Base-by-base conservation (phyloP, 768 basidiomycete genomes). In the Lactifluus piperatus region DNA sequence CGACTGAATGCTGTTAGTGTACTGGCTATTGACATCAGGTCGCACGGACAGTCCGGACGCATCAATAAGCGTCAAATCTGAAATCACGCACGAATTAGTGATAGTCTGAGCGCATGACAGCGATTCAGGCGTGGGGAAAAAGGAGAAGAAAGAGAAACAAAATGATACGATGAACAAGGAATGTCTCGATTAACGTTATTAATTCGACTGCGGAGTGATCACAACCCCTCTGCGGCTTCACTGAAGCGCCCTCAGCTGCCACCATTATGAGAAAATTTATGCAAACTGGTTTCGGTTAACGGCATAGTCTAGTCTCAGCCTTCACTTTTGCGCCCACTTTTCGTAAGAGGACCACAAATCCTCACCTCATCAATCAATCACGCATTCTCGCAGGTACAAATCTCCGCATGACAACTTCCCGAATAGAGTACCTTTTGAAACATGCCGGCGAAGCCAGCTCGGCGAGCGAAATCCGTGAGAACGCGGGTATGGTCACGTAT, bases 341-440 rank as follows among this genome's bases (percentile, higher is more conserved):
- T 11, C 22, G 27, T 7, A 10, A 26, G 2, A 22, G 13, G 24
- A 8, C 36, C 36, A 47, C 9, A 32, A 34, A 34, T 10, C 6
- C 29, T 5, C 2, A 20, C 13, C 5, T 27, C 16, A 39, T 6
- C n/a, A 4, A 54, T 76, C 71, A 94, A 72, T 93, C 91, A 26
- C 94, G 82, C 92, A 94, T 93, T 14, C 94, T 78, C 0, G 94
- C 90, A 1, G 94, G 94, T 41, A 95, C 82, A 69, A 94, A 97
- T 39, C 94, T 77, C 29, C 91, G 78, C 1, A 95, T 69, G 1
- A 85, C 80, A 3, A 97, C 88, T 69, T 98, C 97, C 44, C 88
- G 75, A 6, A 99, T 78, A 5, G 85, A 83, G 67, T 91, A 97
- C 56, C 86, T 78, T 41, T 80, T 71, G 18, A 97, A 73, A 68